Evolutionary conservation across 345 rosid species (phyloP).

Genomic region (Rhodamnia rubescens): DNA sequence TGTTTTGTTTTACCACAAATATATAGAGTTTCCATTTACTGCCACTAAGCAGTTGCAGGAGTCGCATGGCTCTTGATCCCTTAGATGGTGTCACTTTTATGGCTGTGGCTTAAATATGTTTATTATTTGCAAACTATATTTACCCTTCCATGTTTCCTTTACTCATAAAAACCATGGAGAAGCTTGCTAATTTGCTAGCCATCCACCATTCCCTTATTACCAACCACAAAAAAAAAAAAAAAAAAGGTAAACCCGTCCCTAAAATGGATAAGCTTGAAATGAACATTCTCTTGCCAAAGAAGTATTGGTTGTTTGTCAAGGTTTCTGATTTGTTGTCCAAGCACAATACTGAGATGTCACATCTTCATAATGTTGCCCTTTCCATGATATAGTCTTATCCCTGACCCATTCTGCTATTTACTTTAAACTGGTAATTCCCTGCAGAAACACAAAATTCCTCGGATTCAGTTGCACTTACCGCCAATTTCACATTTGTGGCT

Average conservation of each 20-base stretch:
- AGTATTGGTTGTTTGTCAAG: not conserved
- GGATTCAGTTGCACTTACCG: slow-evolving; percentile 55
- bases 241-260: not conserved
- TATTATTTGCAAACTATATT: not conserved
- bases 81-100: not conserved
- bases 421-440: not conserved
- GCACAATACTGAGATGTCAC: not conserved
- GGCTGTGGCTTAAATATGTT: not conserved
- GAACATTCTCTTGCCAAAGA: not conserved
- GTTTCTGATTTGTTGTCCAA: not conserved
- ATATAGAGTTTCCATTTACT: not conserved
- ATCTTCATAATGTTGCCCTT: not conserved
- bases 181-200: not conserved
- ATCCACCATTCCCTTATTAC: not conserved
- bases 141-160: not conserved
- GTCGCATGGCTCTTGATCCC: not conserved
- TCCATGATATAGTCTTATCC: not conserved
- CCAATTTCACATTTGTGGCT: slow-evolving; percentile 83
- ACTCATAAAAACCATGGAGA: not conserved
- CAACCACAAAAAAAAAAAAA: not conserved
- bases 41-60: not conserved
- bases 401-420: not conserved
- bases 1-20: not conserved
- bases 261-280: not conserved
- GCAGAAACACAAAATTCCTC: slow-evolving; percentile 27